Evolutionary conservation across 495 filamentous ascomycete species (phyloP), one percentile per base, ranked within the genome.

Genomic region (Lophiostoma macrostomum): DNA sequence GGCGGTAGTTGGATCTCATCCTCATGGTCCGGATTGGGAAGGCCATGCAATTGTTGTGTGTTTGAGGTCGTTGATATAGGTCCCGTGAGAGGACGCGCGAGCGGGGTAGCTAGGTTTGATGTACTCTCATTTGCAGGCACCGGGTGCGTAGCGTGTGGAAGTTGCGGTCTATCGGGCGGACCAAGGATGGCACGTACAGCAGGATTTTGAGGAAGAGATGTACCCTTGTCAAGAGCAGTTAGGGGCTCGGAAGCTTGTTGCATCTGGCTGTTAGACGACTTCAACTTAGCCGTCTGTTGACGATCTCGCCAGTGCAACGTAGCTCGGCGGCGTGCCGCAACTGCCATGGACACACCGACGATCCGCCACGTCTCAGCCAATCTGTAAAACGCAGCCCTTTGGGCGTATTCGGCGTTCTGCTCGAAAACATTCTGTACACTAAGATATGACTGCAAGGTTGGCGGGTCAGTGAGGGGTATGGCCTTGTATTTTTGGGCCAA

Each of bases 61-160:
- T 39, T 30, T 24, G 19, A 30, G 14, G 29, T 16, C 5, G 20
- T 23, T 5, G 52, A 16, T 8, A 18, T 23, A 25, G 73, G 72
- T 44, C 82, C 81, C 3, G 76, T 72, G 30, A 86, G 69, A 4
- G 88, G 87, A 20, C 81, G 77, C 4, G 82, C 88, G 34, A 91
- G 73, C 1, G 89, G 89, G 0, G 89, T 95, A 11, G 85, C 78
- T 63, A 88, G 79, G 51, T 86, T 89, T 1, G 88, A 93, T 31
- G 82, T 83, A 66, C 79, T 86, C 42, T 73, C 53, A 8, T 27
- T 56, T 14, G 29, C 19, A 20, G n/a, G 24, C 24, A 25, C 19
- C 13, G 41, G 28, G 14, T 71, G 65, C 50, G 71, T 72, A 13
- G 67, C 66, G 18, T 63, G 31, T 22, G n/a, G 8, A 14, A 20